phyloP scores from a whole-genome alignment of 139 green algal genomes.

The Chlorokybus atmophyticus region DNA sequence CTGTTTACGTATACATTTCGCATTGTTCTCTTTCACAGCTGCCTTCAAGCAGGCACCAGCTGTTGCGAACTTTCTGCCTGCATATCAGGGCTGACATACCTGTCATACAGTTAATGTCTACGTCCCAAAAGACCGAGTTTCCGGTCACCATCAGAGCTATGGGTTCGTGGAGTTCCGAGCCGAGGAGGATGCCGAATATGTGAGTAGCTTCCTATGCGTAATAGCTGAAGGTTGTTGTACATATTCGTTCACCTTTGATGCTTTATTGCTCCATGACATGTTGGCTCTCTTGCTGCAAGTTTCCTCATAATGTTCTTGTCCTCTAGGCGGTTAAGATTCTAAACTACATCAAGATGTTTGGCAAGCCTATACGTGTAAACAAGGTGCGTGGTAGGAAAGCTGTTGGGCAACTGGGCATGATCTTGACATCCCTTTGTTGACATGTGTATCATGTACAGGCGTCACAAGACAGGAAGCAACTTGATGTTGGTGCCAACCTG shows the following conservation, averaged over 20 bases:
- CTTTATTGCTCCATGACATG: no score
- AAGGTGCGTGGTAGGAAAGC: constrained; percentile 39
- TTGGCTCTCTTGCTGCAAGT: not conserved
- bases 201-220: no score
- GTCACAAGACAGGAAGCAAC: constrained; percentile 54
- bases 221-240: no score
- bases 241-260: no score
- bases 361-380: constrained; percentile 91
- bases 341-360: constrained; percentile 94
- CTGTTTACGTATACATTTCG: no score
- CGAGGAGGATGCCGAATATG: constrained; percentile 92
- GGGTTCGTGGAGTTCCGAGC: constrained; percentile 89
- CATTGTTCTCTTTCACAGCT: no score
- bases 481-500: constrained; percentile 90
- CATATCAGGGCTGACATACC: no score
- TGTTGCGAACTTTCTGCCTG: no score
- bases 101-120: constrained; percentile 85
- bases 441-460: constrained; percentile 4
- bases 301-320: not conserved
- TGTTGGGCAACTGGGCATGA: not conserved
- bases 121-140: constrained; percentile 93
- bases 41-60: no score
- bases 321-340: constrained; percentile 82
- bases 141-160: constrained; percentile 88
- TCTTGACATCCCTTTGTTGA: not conserved